Evolutionary conservation across 129 eudicot species (phyloP), one percentile per base, ranked within the genome.

Genomic region (Arctium minus): DNA sequence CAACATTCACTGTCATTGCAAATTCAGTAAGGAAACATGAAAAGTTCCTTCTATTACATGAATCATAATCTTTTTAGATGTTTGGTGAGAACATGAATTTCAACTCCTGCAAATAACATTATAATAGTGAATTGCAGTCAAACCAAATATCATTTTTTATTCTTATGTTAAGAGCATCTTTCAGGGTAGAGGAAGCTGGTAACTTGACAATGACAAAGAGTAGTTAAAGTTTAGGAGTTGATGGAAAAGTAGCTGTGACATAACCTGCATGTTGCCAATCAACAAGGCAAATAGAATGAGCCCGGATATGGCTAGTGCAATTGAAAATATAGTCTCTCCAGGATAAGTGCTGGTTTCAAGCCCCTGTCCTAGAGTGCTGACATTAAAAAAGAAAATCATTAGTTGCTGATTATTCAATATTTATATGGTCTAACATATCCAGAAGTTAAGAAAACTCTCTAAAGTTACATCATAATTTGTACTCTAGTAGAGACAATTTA

Each of bases 241-340:
- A 39, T 50, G 13, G 70, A 32, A 50, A 30, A 77, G 69, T 74
- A 80, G 71, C 53, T 37, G 18, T 31, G 40, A 44, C n/a, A 56
- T 68, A 84, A 93, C 99, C 99, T 96, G 99, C 99, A 96, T 96
- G 87, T 93, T 96, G 37, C 99, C 99, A 67, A 96, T 96, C 87
- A 96, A 88, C 64, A 93, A 87, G 31, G 99, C 99, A 79, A 96
- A 96, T 53, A 96, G 97, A 86, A 96, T 92, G 82, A 96, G 97
- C 50, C 99, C 99, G 44, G 90, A 86, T 78, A 96, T 96, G 68
- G 98, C 98, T 32, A 96, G 79, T 33, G 94, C 97, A 78, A 96
- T 96, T 71, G 97, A 91, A 84, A 96, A 92, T 86, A 96, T 80
- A 4, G 95, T 88, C 90, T 93, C 98, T 70, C 98, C 98, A 18